These are phyloP conservation scores for Penicillium macrosclerotiorum DNA, from an alignment of 495 filamentous ascomycete species.

Conservation along the genomic window DNA sequence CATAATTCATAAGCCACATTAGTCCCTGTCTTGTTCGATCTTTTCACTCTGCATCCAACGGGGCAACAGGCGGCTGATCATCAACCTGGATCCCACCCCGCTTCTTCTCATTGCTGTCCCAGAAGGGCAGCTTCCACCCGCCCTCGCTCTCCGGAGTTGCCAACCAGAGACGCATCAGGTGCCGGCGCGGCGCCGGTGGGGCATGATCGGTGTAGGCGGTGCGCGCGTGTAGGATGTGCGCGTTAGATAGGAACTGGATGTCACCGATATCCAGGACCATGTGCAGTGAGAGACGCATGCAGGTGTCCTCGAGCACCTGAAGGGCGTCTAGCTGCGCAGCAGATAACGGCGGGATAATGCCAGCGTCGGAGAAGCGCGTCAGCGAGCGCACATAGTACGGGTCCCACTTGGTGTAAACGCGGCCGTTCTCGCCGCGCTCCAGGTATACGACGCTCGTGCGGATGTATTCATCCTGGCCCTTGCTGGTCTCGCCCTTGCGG, in stretches of 20 bases:
- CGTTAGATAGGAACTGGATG: constrained; percentile 72
- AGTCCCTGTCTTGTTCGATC: too few species aligned
- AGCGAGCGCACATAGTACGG: constrained; percentile 75
- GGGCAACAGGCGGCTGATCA: constrained; percentile 64
- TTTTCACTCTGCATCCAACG: constrained; percentile 76
- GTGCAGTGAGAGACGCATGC: constrained; percentile 62
- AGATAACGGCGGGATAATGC: constrained; percentile 65
- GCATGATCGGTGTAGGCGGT: constrained; percentile 67
- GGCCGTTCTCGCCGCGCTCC: constrained; percentile 50
- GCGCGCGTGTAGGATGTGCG: constrained; percentile 66
- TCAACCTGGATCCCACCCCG: constrained; percentile 85
- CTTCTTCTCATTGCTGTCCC: constrained; percentile 79
- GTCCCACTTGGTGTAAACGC: constrained; percentile 68
- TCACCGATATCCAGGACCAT: constrained; percentile 79
- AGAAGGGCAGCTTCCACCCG: constrained; percentile 81
- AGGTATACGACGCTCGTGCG: constrained; percentile 72
- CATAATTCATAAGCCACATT: constrained; percentile 17
- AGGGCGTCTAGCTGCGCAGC: constrained; percentile 62
- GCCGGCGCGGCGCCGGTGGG: constrained; percentile 60
- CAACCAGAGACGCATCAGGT: constrained; percentile 85
- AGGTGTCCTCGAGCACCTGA: constrained; percentile 64
- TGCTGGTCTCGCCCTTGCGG: constrained; percentile 79
- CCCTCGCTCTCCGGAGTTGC: constrained; percentile 77
- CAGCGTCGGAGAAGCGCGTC: constrained; percentile 61
- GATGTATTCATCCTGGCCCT: constrained; percentile 75